Evolutionary conservation across 163 green algal species (phyloP), one percentile per base, ranked within the genome.

Genomic region (Chlorella variabilis): DNA sequence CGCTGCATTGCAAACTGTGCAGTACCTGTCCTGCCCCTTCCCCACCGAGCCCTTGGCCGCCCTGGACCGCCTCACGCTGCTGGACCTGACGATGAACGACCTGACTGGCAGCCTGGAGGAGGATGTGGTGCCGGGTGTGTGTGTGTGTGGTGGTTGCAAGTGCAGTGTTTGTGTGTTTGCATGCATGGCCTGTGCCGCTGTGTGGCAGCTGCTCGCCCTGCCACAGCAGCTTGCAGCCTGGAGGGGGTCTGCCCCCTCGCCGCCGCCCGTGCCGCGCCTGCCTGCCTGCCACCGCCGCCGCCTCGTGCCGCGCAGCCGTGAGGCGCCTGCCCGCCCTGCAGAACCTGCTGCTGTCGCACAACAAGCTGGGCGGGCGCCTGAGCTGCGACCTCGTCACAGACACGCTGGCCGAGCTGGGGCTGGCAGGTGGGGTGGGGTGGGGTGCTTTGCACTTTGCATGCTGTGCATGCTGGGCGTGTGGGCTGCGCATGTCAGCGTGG

Each of bases 51-150:
- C 9, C 20, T 36, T 80, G 38, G 54, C 51, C 0, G n/a, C 15
- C 6, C 73, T 80, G 73, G 7, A 27, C 15, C 39, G n/a, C 56
- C 73, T 80, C 15, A 56, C 39, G 3, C 36, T 71, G 36, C 73
- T 80, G 38, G 73, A 80, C 56, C 56, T 80, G 2, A 80, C 73
- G 0, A 80, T 80, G 73, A 80, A 80, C n/a, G 73, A 80, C 54
- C 56, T 80, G 4, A 59, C 54, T 1, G 73, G 73, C 27, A 58
- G 6, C 2, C 39, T 80, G 38, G 8, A 80, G 34, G 27, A 33
- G 5, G 73, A 80, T 21, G 73, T 80, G 54, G 73, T 29, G 27
- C 8, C 59, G 33, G 73, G 73, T 80, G 56, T 33, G 54, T 29
- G 54, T 33, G 54, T 63, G 54, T 54, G 23, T 63, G 54, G 18